Evolutionary conservation across 2,329 filamentous ascomycete species (phyloP).

Genomic region (Lomentospora prolificans): DNA sequence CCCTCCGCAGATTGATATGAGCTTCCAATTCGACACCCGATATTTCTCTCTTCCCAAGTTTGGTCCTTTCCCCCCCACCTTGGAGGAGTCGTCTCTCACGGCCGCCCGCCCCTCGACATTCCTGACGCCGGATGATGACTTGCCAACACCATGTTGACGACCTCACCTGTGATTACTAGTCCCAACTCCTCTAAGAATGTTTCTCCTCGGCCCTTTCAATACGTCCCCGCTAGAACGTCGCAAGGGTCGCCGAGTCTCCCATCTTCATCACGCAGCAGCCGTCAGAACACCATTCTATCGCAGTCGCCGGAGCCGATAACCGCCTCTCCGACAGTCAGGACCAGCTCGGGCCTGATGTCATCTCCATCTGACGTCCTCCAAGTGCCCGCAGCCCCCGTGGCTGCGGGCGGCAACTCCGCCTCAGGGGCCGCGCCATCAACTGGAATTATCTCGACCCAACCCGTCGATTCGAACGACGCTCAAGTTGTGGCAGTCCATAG

Average conservation of each 20-base stretch:
- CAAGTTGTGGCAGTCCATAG: background rate
- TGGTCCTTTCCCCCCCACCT: conserved; percentile 3
- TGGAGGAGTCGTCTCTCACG: background rate
- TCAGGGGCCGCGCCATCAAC: background rate
- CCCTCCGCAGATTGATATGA: conserved; percentile 1
- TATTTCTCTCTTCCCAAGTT: background rate
- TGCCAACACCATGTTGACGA: conserved; percentile 44
- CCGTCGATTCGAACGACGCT: background rate
- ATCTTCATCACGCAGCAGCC: background rate
- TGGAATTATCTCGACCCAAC: background rate
- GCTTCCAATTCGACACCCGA: background rate
- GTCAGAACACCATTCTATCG: background rate
- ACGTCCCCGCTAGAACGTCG: conserved; percentile 21
- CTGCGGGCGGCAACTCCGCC: background rate
- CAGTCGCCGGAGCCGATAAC: background rate
- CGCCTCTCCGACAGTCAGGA: background rate
- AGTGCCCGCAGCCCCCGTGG: background rate
- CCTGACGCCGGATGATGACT: conserved; percentile 8
- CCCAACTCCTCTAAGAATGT: conserved; percentile 37
- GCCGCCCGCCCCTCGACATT: conserved; percentile 8
- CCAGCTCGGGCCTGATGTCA: background rate
- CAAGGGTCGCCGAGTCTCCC: background rate
- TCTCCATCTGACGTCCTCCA: background rate
- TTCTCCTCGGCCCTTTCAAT: conserved; percentile 38
- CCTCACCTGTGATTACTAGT: conserved; percentile 40